Evolutionary conservation across 768 basidiomycete species (phyloP).

Genomic region (Scleroderma bovista): DNA sequence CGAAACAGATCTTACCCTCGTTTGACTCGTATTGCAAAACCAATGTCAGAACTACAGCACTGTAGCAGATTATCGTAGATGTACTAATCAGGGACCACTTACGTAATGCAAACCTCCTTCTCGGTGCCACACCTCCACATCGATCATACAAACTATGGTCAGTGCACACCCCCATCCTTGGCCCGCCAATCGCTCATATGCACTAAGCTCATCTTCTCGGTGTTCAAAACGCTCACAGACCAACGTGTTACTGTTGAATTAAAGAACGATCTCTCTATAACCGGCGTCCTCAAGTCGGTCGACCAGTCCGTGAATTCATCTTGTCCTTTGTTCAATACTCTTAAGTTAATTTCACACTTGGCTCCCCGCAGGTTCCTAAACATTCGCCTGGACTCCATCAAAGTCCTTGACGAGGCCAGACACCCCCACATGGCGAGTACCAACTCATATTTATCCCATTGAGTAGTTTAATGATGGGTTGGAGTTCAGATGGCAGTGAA

Average conservation of each 20-base stretch:
- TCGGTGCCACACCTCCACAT: background rate
- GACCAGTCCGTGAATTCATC: conserved; percentile 70
- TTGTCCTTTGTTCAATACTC: background rate
- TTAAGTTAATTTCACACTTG: conserved; percentile 1
- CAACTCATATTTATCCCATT: background rate
- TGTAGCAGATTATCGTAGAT: too few relatives aligned
- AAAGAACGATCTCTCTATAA: conserved; percentile 98
- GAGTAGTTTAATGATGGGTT: background rate
- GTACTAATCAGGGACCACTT: too few relatives aligned
- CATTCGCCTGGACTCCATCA: conserved; percentile 92
- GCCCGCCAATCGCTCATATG: conserved; percentile 6
- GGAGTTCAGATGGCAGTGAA: conserved; percentile 86
- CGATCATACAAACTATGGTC: conserved; percentile 19
- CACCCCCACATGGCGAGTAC: conserved; percentile 92
- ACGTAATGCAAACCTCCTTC: too few relatives aligned
- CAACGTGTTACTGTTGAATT: conserved; percentile 96
- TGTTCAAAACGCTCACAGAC: conserved; percentile 98
- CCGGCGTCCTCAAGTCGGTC: conserved; percentile 92
- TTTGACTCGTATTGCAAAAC: too few relatives aligned
- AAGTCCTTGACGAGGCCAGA: conserved; percentile 83
- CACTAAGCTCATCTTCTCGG: conserved; percentile 81
- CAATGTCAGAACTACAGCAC: too few relatives aligned
- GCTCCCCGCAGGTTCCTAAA: conserved; percentile 73
- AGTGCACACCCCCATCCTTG: conserved; percentile 1
- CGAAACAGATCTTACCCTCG: too few relatives aligned